Evolutionary conservation across 208 protist genomes (phyloP).

Genomic region (Trichomonas vaginalis): DNA sequence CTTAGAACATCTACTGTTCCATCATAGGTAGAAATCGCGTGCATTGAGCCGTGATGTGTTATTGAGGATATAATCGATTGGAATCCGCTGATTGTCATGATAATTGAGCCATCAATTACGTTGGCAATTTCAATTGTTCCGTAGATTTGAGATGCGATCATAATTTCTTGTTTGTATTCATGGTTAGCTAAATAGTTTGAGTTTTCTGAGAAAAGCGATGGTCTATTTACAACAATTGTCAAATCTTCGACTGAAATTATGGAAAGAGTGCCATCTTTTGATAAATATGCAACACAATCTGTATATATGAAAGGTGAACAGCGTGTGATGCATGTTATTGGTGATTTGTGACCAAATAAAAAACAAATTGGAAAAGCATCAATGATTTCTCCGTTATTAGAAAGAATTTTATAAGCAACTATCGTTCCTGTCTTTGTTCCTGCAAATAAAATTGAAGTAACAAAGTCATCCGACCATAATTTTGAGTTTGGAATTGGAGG

Average conservation of each 20-base stretch:
- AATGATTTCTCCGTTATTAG: not conserved
- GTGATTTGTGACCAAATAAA: not conserved
- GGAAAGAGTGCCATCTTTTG: not conserved
- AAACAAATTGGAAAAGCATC: not conserved
- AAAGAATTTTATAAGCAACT: not conserved
- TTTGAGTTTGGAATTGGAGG: not conserved
- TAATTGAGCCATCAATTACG: not conserved
- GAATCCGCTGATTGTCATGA: not conserved
- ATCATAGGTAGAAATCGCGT: not conserved
- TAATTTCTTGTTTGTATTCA: not conserved
- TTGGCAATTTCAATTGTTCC: not conserved
- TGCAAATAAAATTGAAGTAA: not conserved
- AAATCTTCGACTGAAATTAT: slow-evolving; percentile 16
- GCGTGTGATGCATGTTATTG: not conserved
- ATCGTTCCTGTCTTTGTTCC: not conserved
- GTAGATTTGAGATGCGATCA: not conserved
- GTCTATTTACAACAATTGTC: not conserved
- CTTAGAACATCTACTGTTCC: not conserved
- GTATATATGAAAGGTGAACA: not conserved
- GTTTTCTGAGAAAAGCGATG: not conserved
- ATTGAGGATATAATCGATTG: not conserved
- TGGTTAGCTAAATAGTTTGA: not conserved
- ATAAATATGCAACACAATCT: not conserved
- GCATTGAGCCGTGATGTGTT: not conserved
- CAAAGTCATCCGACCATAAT: not conserved